A percentile compares a stretch with the other conserved stretches of the same genome.
Evolutionary conservation across 2,329 filamentous ascomycete species (phyloP).

Genomic region (Exophiala lecanii-corni): DNA sequence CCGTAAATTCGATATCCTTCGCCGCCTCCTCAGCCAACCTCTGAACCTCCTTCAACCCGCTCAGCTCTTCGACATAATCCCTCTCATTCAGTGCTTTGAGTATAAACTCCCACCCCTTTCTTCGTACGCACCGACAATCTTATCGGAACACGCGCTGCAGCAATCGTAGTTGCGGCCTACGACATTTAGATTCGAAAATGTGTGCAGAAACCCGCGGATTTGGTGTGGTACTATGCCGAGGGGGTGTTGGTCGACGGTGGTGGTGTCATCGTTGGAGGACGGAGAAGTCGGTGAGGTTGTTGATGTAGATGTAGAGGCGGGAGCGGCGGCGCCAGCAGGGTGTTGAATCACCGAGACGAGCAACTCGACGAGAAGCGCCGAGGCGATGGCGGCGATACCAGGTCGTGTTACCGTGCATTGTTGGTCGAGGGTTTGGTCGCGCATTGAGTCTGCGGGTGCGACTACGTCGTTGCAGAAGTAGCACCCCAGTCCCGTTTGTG

Average conservation of each 20-base stretch:
- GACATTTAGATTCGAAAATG: slow-evolving; percentile 55
- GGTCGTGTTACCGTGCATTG: slow-evolving; percentile 96
- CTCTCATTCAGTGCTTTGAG: slow-evolving; percentile 55
- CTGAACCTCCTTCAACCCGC: slow-evolving; percentile 55
- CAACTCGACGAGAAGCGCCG: slow-evolving; percentile 83
- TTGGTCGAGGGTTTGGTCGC: slow-evolving; percentile 92
- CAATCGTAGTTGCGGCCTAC: slow-evolving; percentile 55
- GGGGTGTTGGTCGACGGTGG: slow-evolving; percentile 40
- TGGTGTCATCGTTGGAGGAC: slow-evolving; percentile 12
- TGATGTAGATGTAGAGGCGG: slow-evolving; percentile 28
- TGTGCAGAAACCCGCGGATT: slow-evolving; percentile 59
- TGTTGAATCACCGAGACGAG: slow-evolving; percentile 85
- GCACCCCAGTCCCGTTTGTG: slow-evolving; percentile 61
- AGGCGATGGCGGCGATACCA: slow-evolving; percentile 86
- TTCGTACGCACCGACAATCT: slow-evolving; percentile 50
- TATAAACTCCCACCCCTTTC: slow-evolving; percentile 57
- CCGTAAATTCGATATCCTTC: slow-evolving; percentile 43
- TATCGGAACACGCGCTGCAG: slow-evolving; percentile 59
- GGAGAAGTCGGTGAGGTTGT: slow-evolving; percentile 14
- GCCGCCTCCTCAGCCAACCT: slow-evolving; percentile 42
- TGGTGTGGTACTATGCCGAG: slow-evolving; percentile 57
- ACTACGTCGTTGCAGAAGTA: slow-evolving; percentile 99
- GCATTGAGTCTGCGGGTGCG: slow-evolving; percentile 83
- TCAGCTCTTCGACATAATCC: slow-evolving; percentile 60
- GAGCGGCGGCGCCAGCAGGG: slow-evolving; percentile 50